Percentiles rank a stretch among this genome's conserved stretches.
Conservation (phyloP, 495 filamentous ascomycete species). For the Penicillium soppii region DNA sequence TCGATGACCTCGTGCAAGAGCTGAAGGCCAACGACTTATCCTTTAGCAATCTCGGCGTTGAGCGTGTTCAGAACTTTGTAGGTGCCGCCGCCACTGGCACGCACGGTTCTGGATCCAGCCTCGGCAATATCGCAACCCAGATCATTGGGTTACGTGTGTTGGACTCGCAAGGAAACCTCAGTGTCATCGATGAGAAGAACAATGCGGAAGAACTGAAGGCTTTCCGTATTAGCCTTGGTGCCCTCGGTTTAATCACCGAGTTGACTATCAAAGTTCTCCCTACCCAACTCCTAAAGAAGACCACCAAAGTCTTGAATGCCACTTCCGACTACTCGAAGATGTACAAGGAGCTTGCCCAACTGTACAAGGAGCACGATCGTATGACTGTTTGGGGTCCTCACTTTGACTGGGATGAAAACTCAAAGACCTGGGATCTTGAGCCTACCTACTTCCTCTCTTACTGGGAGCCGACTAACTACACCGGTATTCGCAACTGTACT, state of each 20-base stretch:
- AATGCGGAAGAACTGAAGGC: constrained; percentile 20
- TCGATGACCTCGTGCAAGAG: constrained; percentile 11
- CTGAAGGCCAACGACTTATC: constrained; percentile 10
- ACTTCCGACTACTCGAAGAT: constrained; percentile 13
- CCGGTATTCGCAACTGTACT: constrained; percentile 18
- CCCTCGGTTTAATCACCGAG: constrained; percentile 21
- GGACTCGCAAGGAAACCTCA: constrained; percentile 14
- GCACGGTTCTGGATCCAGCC: constrained; percentile 14
- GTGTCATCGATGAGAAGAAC: constrained; percentile 6
- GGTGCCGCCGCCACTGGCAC: constrained; percentile 21
- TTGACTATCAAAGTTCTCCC: constrained; percentile 18
- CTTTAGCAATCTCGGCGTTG: constrained; percentile 15
- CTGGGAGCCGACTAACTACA: constrained; percentile 22
- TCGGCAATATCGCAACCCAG: constrained; percentile 15
- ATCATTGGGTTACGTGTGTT: constrained; percentile 17
- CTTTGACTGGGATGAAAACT: constrained; percentile 14
- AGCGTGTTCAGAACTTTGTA: constrained; percentile 21
- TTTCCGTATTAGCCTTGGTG: constrained; percentile 21
- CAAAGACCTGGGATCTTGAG: constrained; percentile 6
- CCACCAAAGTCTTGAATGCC: constrained; percentile 15
- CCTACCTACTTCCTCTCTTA: constrained; percentile 9
- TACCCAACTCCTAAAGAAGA: constrained; percentile 14
- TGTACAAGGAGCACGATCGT: constrained; percentile 13
- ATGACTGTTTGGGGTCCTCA: constrained; percentile 17
- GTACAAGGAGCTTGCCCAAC: constrained; percentile 14